phyloP scores from a whole-genome alignment of 495 filamentous ascomycete species.

The Penicillium chermesinum region DNA sequence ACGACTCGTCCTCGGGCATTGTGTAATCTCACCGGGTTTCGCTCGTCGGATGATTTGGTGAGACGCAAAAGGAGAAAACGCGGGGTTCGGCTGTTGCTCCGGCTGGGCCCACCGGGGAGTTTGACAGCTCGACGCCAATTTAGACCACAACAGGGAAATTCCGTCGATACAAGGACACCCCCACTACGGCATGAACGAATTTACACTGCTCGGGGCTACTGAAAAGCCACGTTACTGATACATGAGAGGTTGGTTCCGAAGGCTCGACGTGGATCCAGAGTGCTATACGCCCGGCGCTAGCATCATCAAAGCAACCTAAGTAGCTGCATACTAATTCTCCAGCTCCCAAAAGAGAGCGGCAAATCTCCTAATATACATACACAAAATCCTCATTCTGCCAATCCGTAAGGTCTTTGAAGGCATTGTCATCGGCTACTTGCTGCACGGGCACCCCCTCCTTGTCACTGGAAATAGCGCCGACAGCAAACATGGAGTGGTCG shows the following conservation, averaged over 20 bases:
- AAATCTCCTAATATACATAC: conserved; percentile 55
- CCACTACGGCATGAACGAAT: too few species aligned
- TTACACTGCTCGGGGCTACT: too few species aligned
- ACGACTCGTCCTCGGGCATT: conserved; percentile 25
- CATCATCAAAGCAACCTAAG: too few species aligned
- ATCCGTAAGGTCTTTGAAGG: conserved; percentile 51
- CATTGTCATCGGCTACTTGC: conserved; percentile 45
- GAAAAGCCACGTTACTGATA: too few species aligned
- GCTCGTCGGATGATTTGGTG: not conserved
- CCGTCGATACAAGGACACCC: too few species aligned
- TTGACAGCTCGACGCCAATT: too few species aligned
- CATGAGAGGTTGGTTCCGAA: too few species aligned
- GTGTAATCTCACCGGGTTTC: not conserved
- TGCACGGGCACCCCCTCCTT: conserved; percentile 35
- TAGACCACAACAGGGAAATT: too few species aligned
- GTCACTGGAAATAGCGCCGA: conserved; percentile 38
- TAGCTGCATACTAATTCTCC: too few species aligned
- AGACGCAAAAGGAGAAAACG: conserved; percentile 11
- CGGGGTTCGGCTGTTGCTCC: conserved; percentile 27
- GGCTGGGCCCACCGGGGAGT: conserved; percentile 5
- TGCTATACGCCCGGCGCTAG: too few species aligned
- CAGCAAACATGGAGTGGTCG: conserved; percentile 35
- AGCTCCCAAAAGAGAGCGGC: too few species aligned
- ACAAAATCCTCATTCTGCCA: conserved; percentile 55
- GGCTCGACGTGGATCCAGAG: too few species aligned